Conservation (phyloP, 352 stramenopile species). For the Phytophthora palmivora region DNA sequence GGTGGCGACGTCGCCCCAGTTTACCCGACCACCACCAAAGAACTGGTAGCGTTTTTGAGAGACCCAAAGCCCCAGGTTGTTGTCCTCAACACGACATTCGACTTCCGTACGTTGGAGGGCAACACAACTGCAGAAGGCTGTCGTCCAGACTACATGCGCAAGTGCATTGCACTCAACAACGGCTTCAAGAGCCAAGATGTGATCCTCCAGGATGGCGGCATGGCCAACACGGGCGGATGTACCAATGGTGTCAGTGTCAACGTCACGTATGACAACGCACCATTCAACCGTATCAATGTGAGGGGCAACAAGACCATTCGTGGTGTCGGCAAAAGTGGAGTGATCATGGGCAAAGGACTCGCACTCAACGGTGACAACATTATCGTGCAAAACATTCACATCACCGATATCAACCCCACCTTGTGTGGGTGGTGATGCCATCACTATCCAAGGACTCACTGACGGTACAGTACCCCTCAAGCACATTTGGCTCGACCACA, state of each 20-base stretch:
- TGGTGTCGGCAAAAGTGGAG: slow-evolving; percentile 39
- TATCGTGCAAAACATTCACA: slow-evolving; percentile 54
- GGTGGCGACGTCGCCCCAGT: slow-evolving; percentile 1
- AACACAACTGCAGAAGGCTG: slow-evolving; percentile 28
- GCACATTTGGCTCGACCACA: slow-evolving; percentile 49
- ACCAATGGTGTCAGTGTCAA: slow-evolving; percentile 37
- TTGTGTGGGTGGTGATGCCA: slow-evolving; percentile 25
- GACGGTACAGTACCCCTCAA: slow-evolving; percentile 18
- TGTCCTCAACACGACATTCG: slow-evolving; percentile 28
- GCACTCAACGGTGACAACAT: slow-evolving; percentile 41
- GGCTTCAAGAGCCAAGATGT: slow-evolving; percentile 37
- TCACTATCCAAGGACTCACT: slow-evolving; percentile 20
- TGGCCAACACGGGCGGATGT: slow-evolving; percentile 51
- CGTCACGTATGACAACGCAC: slow-evolving; percentile 50
- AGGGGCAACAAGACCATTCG: slow-evolving; percentile 46
- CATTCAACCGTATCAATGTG: slow-evolving; percentile 26
- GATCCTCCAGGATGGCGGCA: slow-evolving; percentile 41
- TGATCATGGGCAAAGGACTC: slow-evolving; percentile 49
- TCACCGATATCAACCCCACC: slow-evolving; percentile 43
- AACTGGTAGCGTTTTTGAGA: slow-evolving; percentile 6
- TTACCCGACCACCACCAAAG: slow-evolving; percentile 11
- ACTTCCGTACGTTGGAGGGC: slow-evolving; percentile 23
- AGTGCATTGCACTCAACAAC: slow-evolving; percentile 31
- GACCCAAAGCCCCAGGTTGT: slow-evolving; percentile 16
- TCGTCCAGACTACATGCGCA: slow-evolving; percentile 19